Evolutionary conservation across 148 eudicot species (phyloP).

Genomic region (Nyssa sinensis): DNA sequence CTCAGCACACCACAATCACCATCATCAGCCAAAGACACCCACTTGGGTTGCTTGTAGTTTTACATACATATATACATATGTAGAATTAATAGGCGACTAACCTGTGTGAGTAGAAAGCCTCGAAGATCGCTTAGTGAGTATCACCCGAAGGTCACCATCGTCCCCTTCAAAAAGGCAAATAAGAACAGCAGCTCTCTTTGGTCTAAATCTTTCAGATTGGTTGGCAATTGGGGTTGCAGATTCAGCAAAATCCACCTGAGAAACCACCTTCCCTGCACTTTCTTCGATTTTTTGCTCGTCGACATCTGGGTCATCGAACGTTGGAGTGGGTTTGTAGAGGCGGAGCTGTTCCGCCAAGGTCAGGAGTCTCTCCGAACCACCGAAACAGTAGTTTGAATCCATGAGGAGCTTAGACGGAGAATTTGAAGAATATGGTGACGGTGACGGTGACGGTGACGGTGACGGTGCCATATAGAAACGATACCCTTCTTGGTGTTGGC

Average conservation of each 20-base stretch:
- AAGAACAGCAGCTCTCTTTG: slow-evolving; percentile 62
- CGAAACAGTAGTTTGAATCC: slow-evolving; percentile 22
- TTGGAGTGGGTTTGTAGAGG: slow-evolving; percentile 36
- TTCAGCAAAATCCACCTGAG: slow-evolving; percentile 62
- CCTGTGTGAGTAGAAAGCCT: slow-evolving; percentile 79
- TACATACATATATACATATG: not conserved
- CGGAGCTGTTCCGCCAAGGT: slow-evolving; percentile 56
- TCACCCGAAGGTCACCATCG: slow-evolving; percentile 56
- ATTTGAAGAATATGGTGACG: not conserved
- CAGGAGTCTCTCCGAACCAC: slow-evolving; percentile 28
- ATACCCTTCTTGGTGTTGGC: not conserved
- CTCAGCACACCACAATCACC: not conserved
- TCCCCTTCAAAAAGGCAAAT: slow-evolving; percentile 60
- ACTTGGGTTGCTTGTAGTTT: too few relatives aligned
- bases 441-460: not conserved
- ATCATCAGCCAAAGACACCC: slow-evolving; percentile 2
- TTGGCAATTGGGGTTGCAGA: slow-evolving; percentile 41
- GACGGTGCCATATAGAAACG: not conserved
- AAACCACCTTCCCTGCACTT: slow-evolving; percentile 49
- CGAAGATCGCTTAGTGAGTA: slow-evolving; percentile 84
- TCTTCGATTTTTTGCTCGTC: slow-evolving; percentile 40
- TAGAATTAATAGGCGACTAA: slow-evolving; percentile 14
- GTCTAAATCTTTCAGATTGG: slow-evolving; percentile 21
- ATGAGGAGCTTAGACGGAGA: not conserved
- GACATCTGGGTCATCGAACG: slow-evolving; percentile 25